These are phyloP conservation scores for Alternaria postmessia DNA, from an alignment of 2,329 filamentous ascomycete species.

Conservation along the genomic window DNA sequence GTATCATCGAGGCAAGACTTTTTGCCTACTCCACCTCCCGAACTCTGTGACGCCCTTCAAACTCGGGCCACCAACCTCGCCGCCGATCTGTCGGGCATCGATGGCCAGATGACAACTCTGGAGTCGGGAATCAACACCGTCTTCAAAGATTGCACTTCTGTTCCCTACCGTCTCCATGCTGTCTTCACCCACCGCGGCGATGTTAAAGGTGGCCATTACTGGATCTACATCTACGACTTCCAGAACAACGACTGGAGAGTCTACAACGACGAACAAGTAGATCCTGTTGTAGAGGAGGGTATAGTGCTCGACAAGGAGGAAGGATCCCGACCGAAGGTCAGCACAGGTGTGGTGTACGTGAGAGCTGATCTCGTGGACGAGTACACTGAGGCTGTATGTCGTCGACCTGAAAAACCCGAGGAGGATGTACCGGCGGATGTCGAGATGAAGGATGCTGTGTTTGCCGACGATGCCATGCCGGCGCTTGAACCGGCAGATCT, in stretches of 20 bases:
- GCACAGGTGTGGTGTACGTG: slow-evolving; percentile 81
- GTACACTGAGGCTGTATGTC: slow-evolving; percentile 63
- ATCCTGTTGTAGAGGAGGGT: slow-evolving; percentile 69
- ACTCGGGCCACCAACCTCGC: slow-evolving; percentile 33
- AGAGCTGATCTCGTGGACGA: slow-evolving; percentile 69
- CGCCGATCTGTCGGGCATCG: slow-evolving; percentile 37
- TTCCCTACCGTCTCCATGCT: slow-evolving; percentile 85
- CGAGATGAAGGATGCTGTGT: slow-evolving; percentile 16
- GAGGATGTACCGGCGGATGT: not conserved
- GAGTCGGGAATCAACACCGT: slow-evolving; percentile 62
- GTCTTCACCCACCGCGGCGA: slow-evolving; percentile 89
- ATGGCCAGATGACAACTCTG: slow-evolving; percentile 55
- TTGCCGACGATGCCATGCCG: slow-evolving; percentile 18
- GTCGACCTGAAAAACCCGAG: slow-evolving; percentile 21
- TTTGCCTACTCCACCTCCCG: slow-evolving; percentile 29
- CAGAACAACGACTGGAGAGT: slow-evolving; percentile 82
- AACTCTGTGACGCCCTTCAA: slow-evolving; percentile 31
- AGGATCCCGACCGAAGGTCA: slow-evolving; percentile 56
- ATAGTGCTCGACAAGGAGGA: slow-evolving; percentile 75
- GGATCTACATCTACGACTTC: slow-evolving; percentile 96
- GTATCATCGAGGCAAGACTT: slow-evolving; percentile 10
- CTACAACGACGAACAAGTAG: slow-evolving; percentile 90
- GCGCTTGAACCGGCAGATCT: slow-evolving; percentile 12
- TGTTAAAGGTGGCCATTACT: slow-evolving; percentile 79
- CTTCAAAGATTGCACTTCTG: slow-evolving; percentile 69